Percentiles rank a stretch among this genome's conserved stretches.
phyloP scores from a whole-genome alignment of 2,329 filamentous ascomycete species.

The Dothidotthia symphoricarpi region DNA sequence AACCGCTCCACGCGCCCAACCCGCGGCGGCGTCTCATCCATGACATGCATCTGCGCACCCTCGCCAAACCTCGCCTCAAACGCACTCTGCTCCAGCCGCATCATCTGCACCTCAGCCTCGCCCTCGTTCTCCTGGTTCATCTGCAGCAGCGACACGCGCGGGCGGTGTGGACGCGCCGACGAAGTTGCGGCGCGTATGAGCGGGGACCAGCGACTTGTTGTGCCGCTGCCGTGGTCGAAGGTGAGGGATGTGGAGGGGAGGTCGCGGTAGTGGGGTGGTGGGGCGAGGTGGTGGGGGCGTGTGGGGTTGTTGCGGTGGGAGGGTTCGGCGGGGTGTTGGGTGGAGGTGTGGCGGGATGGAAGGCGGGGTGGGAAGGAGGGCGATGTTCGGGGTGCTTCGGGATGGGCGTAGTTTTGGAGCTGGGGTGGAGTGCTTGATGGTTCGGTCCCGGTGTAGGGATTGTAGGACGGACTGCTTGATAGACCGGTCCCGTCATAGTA shows the following conservation, averaged over 20 bases:
- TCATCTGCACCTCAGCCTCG: slow-evolving; percentile 23
- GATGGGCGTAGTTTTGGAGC: too few relatives aligned
- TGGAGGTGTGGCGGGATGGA: slow-evolving; percentile 8
- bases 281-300: neutral
- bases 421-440: too few relatives aligned
- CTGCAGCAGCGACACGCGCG: slow-evolving; percentile 19
- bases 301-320: slow-evolving; percentile 1
- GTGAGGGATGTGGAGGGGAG: slow-evolving; percentile 5
- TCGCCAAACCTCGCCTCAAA: slow-evolving; percentile 22
- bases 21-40: slow-evolving; percentile 41
- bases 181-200: slow-evolving; percentile 1
- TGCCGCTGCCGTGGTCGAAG: slow-evolving; percentile 13
- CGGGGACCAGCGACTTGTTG: slow-evolving; percentile 12
- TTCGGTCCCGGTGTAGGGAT: too few relatives aligned
- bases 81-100: slow-evolving; percentile 27
- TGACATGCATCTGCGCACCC: slow-evolving; percentile 22
- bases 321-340: neutral
- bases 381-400: too few relatives aligned
- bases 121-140: slow-evolving; percentile 38
- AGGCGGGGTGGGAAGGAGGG: slow-evolving; percentile 7
- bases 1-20: slow-evolving; percentile 35
- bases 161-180: slow-evolving; percentile 9
- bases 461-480: slow-evolving; percentile 4
- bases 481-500: slow-evolving; percentile 4
- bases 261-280: slow-evolving; percentile 1